Percentiles rank a stretch among this genome's conserved stretches.
These are phyloP conservation scores for Mimosa bimucronata DNA, from an alignment of 306 rosid species.

Conservation along the genomic window DNA sequence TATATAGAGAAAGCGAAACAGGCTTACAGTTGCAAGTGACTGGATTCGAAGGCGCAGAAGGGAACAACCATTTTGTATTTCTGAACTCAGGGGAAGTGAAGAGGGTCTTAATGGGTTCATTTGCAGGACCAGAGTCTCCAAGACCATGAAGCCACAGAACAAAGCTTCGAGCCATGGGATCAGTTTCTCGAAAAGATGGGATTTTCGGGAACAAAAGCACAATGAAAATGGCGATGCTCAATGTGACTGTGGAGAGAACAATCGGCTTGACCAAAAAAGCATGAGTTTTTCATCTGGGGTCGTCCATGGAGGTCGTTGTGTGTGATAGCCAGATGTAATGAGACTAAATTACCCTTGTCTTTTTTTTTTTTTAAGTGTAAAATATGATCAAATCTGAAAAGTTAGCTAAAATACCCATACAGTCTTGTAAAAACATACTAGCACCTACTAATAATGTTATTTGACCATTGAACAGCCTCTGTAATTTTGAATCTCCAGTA, in stretches of 20 bases:
- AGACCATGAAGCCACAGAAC: slow-evolving; percentile 86
- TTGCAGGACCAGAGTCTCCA: slow-evolving; percentile 94
- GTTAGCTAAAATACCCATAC: no score
- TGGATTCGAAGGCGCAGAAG: slow-evolving; percentile 78
- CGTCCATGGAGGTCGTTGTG: slow-evolving; percentile 21
- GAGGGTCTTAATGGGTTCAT: slow-evolving; percentile 76
- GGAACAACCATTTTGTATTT: slow-evolving; percentile 79
- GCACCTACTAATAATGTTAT: no score
- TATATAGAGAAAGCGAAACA: not conserved
- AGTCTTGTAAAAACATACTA: no score
- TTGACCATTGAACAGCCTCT: no score
- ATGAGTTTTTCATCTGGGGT: slow-evolving; percentile 45
- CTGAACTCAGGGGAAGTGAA: slow-evolving; percentile 78
- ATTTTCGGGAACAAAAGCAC: slow-evolving; percentile 25
- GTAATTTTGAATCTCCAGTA: no score
- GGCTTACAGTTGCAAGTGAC: slow-evolving; percentile 83
- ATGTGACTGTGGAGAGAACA: slow-evolving; percentile 33
- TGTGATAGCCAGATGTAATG: no score
- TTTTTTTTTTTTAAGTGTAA: no score
- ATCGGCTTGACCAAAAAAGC: slow-evolving; percentile 42
- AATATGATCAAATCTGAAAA: no score
- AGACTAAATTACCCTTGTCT: slow-evolving; percentile 17
- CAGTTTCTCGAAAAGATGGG: slow-evolving; percentile 34
- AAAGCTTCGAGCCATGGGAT: slow-evolving; percentile 75
- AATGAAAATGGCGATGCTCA: slow-evolving; percentile 43